Percentiles rank a stretch among this genome's conserved stretches.
phyloP scores from a whole-genome alignment of 495 filamentous ascomycete genomes.

The Hypoxylon subgilvum region DNA sequence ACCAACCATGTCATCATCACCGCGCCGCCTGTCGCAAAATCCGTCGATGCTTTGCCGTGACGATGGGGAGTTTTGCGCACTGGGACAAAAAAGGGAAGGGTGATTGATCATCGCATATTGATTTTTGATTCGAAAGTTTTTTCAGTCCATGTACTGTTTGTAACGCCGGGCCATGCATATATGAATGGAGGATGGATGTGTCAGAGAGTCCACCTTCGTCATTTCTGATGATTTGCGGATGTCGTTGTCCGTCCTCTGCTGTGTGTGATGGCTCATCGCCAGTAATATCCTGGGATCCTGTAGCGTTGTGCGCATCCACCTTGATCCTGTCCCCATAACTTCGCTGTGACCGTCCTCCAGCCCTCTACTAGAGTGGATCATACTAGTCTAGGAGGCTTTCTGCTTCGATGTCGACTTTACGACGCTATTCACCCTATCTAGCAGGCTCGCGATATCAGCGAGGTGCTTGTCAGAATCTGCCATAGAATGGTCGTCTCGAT shows the following conservation, averaged over 20 bases:
- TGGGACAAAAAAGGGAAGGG: not conserved
- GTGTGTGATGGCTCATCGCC: too few relatives aligned
- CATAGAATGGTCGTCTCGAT: not conserved
- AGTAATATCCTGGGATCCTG: not conserved
- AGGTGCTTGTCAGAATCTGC: slow-evolving; percentile 27
- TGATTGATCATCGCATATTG: not conserved
- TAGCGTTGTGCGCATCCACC: not conserved
- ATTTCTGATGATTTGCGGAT: too few relatives aligned
- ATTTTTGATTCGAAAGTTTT: too few relatives aligned
- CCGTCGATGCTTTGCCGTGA: too few relatives aligned
- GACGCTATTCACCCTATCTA: slow-evolving; percentile 19
- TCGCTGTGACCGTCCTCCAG: not conserved
- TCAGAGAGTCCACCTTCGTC: not conserved
- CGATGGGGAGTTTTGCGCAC: too few relatives aligned
- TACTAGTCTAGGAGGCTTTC: not conserved
- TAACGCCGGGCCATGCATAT: slow-evolving; percentile 22
- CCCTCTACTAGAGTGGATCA: not conserved
- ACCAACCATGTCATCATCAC: too few relatives aligned
- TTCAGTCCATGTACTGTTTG: not conserved
- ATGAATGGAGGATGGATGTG: too few relatives aligned
- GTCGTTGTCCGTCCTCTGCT: not conserved
- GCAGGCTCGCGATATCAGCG: slow-evolving; percentile 30
- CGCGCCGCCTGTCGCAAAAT: too few relatives aligned
- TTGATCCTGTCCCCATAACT: not conserved
- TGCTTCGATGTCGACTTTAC: not conserved